Conservation (phyloP, 257 asterid genomes). For the Ophiorrhiza pumila region DNA sequence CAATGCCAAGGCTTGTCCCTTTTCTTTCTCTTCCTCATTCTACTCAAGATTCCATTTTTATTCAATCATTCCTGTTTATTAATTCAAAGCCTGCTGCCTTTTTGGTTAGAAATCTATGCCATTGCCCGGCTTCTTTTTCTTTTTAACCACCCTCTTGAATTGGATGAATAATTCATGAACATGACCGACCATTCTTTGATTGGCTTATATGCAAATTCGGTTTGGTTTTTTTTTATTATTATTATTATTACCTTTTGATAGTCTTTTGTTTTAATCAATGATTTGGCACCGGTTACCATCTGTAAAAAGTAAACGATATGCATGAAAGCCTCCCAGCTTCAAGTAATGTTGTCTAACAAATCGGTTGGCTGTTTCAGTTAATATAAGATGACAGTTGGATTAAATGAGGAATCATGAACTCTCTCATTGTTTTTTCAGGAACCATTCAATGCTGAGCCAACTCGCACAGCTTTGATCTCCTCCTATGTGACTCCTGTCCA, state of each 20-base stretch:
- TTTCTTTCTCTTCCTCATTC: not conserved
- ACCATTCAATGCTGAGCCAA: conserved; percentile 96
- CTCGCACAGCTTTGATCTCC: conserved; percentile 57
- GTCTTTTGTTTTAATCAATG: not conserved
- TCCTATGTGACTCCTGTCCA: conserved; percentile 84
- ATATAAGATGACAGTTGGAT: too few relatives aligned
- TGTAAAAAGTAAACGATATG: too few relatives aligned
- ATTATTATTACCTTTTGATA: too few relatives aligned
- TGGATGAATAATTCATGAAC: not conserved
- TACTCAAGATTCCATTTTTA: not conserved
- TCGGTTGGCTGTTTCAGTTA: too few relatives aligned
- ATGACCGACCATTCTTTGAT: not conserved
- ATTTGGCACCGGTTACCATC: not conserved
- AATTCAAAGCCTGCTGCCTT: not conserved
- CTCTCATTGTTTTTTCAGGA: conserved; percentile 41
- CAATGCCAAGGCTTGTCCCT: conserved; percentile 61
- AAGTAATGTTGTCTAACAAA: not conserved
- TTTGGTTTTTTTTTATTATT: too few relatives aligned
- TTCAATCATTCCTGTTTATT: not conserved
- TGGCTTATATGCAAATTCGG: not conserved
- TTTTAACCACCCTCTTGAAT: not conserved
- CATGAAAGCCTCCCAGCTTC: not conserved
- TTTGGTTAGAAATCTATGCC: not conserved
- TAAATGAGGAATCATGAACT: not conserved
- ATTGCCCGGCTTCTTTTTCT: too few relatives aligned